Conservation (phyloP, 495 filamentous ascomycete genomes). For the Oidiodendron maius region DNA sequence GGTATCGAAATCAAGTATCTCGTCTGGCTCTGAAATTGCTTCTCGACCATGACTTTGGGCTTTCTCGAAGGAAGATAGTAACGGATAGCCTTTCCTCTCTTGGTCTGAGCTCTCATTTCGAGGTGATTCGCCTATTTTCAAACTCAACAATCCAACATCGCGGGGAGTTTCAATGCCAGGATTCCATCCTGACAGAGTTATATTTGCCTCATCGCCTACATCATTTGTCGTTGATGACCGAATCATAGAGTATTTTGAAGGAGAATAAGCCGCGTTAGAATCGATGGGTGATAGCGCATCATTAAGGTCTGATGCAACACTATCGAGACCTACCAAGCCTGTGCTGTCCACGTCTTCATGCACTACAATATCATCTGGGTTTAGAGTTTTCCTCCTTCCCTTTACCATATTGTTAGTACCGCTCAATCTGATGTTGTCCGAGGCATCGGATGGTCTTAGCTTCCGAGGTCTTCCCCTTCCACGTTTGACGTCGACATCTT, state of each 20-base stretch:
- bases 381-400: slow-evolving; percentile 16
- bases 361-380: slow-evolving; percentile 23
- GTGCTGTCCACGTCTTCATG: slow-evolving; percentile 12
- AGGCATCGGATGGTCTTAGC: not conserved
- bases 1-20: slow-evolving; percentile 21
- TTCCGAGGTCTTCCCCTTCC: no score
- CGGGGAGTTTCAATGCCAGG: slow-evolving; percentile 18
- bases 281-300: not conserved
- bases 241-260: slow-evolving; percentile 17
- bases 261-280: not conserved
- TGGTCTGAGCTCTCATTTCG: slow-evolving; percentile 1
- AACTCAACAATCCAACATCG: slow-evolving; percentile 20
- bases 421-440: slow-evolving; percentile 2
- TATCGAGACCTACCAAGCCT: slow-evolving; percentile 2
- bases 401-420: slow-evolving; percentile 11
- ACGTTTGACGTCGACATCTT: slow-evolving; percentile 12
- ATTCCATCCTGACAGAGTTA: slow-evolving; percentile 17
- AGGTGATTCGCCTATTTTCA: slow-evolving; percentile 3
- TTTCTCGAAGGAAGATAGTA: slow-evolving; percentile 8
- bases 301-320: slow-evolving; percentile 6
- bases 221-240: slow-evolving; percentile 13
- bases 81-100: not conserved
- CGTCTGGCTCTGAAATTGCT: slow-evolving; percentile 9
- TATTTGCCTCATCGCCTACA: slow-evolving; percentile 3
- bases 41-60: not conserved